Conservation (phyloP, 1,139 yeast species). For the Blastobotrys illinoisensis region DNA sequence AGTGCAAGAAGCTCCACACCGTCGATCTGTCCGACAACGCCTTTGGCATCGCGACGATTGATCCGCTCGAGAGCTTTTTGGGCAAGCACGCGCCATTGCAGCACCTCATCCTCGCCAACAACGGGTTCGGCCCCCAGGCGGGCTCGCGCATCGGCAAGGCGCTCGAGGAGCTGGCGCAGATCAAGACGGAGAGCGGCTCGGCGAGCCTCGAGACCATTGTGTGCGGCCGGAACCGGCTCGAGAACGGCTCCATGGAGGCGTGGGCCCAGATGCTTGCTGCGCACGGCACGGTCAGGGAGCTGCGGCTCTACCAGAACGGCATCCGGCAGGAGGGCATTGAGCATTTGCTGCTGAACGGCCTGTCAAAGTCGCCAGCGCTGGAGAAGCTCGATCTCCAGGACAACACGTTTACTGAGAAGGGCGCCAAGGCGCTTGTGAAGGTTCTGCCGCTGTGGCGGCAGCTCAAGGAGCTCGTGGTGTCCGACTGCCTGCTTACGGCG, state of each 20-base stretch:
- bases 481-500: constrained; percentile 81
- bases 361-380: constrained; percentile 54
- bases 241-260: constrained; percentile 74
- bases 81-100: constrained; percentile 71
- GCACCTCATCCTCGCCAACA: constrained; percentile 83
- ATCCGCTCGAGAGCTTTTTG: constrained; percentile 75
- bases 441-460: constrained; percentile 50
- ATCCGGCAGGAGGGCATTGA: constrained; percentile 90
- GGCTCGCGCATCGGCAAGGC: constrained; percentile 92
- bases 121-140: constrained; percentile 97
- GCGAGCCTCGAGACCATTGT: constrained; percentile 65
- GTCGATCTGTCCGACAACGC: constrained; percentile 92
- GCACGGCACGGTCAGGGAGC: constrained; percentile 65
- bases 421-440: constrained; percentile 69
- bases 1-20: constrained; percentile 62
- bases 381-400: constrained; percentile 84
- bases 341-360: constrained; percentile 67
- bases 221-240: constrained; percentile 95
- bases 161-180: constrained; percentile 62
- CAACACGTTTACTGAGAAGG: constrained; percentile 82
- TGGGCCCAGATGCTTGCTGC: constrained; percentile 67
- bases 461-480: constrained; percentile 73
- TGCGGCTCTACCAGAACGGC: constrained; percentile 89
- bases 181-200: constrained; percentile 44
- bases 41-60: constrained; percentile 91